Percentiles rank a stretch among this genome's conserved stretches.
These are phyloP conservation scores for Phytophthora nicotianae DNA, from an alignment of 352 stramenopile species.

Conservation along the genomic window DNA sequence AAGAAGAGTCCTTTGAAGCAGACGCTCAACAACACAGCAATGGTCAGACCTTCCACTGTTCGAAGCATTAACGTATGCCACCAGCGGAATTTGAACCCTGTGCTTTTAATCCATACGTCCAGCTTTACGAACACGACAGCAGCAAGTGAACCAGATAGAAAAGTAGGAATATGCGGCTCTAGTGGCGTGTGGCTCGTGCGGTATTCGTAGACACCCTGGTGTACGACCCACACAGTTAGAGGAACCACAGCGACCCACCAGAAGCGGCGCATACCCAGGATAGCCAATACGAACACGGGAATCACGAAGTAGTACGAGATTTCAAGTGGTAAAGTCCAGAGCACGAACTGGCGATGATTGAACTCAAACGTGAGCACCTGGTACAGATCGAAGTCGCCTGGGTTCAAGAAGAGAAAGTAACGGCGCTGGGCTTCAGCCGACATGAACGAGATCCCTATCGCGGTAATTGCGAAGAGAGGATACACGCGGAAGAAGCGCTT, in stretches of 20 bases:
- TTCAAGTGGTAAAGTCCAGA: constrained; percentile 62
- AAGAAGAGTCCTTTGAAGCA: constrained; percentile 44
- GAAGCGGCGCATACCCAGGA: constrained; percentile 26
- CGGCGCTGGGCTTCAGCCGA: constrained; percentile 29
- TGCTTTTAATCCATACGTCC: constrained; percentile 24
- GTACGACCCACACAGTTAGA: constrained; percentile 34
- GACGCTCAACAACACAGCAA: constrained; percentile 40
- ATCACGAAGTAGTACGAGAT: constrained; percentile 58
- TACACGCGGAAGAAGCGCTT: constrained; percentile 68
- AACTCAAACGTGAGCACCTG: constrained; percentile 50
- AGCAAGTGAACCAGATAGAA: constrained; percentile 42
- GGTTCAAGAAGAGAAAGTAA: constrained; percentile 41
- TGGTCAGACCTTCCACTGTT: constrained; percentile 17
- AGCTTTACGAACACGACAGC: constrained; percentile 44
- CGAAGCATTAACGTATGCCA: constrained; percentile 30
- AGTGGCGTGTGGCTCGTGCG: constrained; percentile 38
- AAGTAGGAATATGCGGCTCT: constrained; percentile 41
- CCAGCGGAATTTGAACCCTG: constrained; percentile 27
- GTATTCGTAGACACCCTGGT: constrained; percentile 28
- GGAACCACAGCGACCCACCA: constrained; percentile 36
- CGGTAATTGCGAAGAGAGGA: constrained; percentile 48
- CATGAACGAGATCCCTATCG: constrained; percentile 33
- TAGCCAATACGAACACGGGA: constrained; percentile 39
- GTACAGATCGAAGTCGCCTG: constrained; percentile 37
- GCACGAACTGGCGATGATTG: constrained; percentile 44